A percentile compares a stretch with the other conserved stretches of the same genome.
These are phyloP conservation scores for Suillus alpinus DNA, from an alignment of 768 basidiomycete species.

Conservation along the genomic window DNA sequence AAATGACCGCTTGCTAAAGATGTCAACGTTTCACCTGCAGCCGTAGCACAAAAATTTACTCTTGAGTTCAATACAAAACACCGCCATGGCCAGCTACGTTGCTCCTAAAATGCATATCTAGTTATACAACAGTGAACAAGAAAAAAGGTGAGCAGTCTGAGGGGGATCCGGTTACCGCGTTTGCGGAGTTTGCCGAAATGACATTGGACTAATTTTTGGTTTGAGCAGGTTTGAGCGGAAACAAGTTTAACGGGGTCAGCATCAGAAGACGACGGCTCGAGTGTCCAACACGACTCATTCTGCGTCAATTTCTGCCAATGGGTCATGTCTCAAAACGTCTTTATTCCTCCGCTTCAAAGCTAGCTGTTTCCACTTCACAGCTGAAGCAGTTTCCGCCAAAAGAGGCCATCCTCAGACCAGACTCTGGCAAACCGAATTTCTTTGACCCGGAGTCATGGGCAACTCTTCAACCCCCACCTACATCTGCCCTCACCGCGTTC, in stretches of 20 bases:
- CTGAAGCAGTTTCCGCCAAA: slow-evolving; percentile 61
- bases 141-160: not conserved
- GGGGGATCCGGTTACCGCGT: slow-evolving; percentile 13
- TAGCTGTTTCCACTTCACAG: slow-evolving; percentile 55
- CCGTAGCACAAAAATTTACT: not conserved
- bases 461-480: slow-evolving; percentile 65
- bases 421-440: slow-evolving; percentile 34
- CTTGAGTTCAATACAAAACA: not conserved
- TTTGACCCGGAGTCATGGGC: slow-evolving; percentile 74
- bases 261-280: slow-evolving; percentile 6
- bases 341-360: slow-evolving; percentile 44
- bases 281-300: slow-evolving; percentile 7
- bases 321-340: slow-evolving; percentile 59
- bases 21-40: not conserved
- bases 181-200: slow-evolving; percentile 33
- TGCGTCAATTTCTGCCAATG: slow-evolving; percentile 36
- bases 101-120: not conserved
- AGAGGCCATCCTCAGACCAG: slow-evolving; percentile 40
- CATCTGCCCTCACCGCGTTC: slow-evolving; percentile 71
- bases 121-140: not conserved
- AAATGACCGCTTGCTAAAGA: not conserved
- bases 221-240: slow-evolving; percentile 4
- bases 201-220: slow-evolving; percentile 27
- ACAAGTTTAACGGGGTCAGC: slow-evolving; percentile 8
- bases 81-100: not conserved